Evolutionary conservation across 73 alveolate genomes (phyloP).

Genomic region (Uronychia setigera): DNA sequence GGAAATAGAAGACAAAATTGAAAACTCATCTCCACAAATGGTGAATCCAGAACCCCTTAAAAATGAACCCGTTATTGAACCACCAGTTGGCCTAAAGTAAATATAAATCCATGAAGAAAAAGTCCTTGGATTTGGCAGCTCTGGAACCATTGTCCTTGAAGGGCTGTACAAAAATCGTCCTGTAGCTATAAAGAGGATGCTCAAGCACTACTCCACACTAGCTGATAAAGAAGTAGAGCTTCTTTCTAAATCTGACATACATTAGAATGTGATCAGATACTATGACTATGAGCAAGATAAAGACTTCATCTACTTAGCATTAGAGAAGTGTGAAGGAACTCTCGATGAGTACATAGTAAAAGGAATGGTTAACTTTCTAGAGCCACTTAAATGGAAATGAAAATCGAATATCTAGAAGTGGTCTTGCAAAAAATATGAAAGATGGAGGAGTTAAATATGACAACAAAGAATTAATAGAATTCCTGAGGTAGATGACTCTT

Average conservation of each 20-base stretch:
- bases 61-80: too few species aligned
- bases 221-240: slow-evolving; percentile 48
- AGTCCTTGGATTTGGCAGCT: slow-evolving; percentile 60
- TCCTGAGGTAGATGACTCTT: neutral
- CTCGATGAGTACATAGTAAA: slow-evolving; percentile 13
- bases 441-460: slow-evolving; percentile 5
- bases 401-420: slow-evolving; percentile 4
- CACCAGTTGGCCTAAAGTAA: too few species aligned
- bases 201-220: slow-evolving; percentile 17
- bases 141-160: slow-evolving; percentile 74
- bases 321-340: slow-evolving; percentile 70
- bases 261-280: slow-evolving; percentile 62
- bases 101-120: slow-evolving; percentile 11
- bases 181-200: slow-evolving; percentile 74
- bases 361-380: neutral
- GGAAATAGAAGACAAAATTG: too few species aligned
- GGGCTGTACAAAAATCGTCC: slow-evolving; percentile 53
- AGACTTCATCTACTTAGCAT: slow-evolving; percentile 60
- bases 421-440: neutral
- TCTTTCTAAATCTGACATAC: slow-evolving; percentile 55
- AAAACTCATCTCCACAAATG: too few species aligned
- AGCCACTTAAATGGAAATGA: neutral
- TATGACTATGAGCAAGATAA: slow-evolving; percentile 64
- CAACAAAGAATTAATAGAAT: neutral
- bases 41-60: too few species aligned